Evolutionary conservation across 31 red algal genomes (phyloP).

Genomic region (Pterothamnion heteromorphum): DNA sequence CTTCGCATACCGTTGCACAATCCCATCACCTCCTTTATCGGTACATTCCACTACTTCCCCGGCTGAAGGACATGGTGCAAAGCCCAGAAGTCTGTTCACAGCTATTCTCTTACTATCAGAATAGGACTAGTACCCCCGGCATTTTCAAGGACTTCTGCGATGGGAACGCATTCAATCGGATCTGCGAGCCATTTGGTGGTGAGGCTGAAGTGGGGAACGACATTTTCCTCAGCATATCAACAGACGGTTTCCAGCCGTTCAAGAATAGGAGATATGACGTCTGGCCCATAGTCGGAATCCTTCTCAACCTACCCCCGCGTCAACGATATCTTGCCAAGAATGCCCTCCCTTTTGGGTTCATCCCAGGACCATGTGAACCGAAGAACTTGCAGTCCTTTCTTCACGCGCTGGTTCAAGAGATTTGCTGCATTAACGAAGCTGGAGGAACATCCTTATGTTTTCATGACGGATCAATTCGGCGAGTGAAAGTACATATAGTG

Average conservation of each 20-base stretch:
- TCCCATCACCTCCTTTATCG: too few species aligned
- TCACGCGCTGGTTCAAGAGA: background rate
- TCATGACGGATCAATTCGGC: background rate
- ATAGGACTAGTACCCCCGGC: too few species aligned
- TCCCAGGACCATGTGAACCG: background rate
- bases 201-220: background rate
- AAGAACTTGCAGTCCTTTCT: background rate
- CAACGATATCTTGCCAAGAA: background rate
- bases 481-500: background rate
- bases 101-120: background rate
- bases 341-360: background rate
- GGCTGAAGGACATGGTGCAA: background rate
- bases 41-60: slow-evolving; percentile 21
- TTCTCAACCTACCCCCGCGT: background rate
- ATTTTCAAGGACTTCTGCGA: too few species aligned
- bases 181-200: background rate
- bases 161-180: too few species aligned
- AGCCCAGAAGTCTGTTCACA: background rate
- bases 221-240: background rate
- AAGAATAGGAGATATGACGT: background rate
- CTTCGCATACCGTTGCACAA: too few species aligned
- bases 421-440: background rate
- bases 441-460: background rate
- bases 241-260: background rate
- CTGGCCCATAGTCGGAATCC: background rate